Percentiles rank a stretch among this genome's conserved stretches.
Evolutionary conservation across 805 yeast genomes (phyloP).

Genomic region (Ogataea henricii): DNA sequence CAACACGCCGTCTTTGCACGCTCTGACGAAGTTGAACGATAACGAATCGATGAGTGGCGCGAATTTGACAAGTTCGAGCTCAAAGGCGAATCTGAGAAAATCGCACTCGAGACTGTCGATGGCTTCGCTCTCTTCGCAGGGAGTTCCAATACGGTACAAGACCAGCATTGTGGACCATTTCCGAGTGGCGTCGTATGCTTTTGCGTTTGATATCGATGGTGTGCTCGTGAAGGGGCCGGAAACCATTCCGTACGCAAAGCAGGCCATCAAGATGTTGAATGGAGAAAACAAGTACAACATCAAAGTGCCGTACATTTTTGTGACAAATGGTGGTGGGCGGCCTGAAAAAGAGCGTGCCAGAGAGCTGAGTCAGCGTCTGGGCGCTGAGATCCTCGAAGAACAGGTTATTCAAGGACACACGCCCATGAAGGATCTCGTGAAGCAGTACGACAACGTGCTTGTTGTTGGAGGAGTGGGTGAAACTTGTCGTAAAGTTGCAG

Average conservation of each 20-base stretch:
- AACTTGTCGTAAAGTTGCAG: constrained; percentile 80
- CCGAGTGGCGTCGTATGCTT: constrained; percentile 80
- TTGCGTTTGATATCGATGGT: constrained; percentile 93
- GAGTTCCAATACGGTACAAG: constrained; percentile 43
- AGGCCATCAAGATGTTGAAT: constrained; percentile 70
- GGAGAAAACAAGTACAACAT: constrained; percentile 79
- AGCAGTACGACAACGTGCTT: constrained; percentile 66
- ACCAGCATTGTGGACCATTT: constrained; percentile 63
- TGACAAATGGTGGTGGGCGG: constrained; percentile 92
- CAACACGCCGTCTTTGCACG: constrained; percentile 26
- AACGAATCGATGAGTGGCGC: constrained; percentile 22
- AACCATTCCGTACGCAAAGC: constrained; percentile 77
- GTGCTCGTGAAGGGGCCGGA: constrained; percentile 84
- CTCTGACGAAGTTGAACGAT: constrained; percentile 25
- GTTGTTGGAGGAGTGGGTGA: constrained; percentile 92
- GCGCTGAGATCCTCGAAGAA: constrained; percentile 61
- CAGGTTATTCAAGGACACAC: constrained; percentile 94
- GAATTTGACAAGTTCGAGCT: constrained; percentile 20
- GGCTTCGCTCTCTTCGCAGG: constrained; percentile 31
- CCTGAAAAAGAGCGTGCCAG: constrained; percentile 74
- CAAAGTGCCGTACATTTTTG: constrained; percentile 79
- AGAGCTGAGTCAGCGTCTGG: constrained; percentile 65
- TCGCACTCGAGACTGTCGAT: constrained; percentile 31
- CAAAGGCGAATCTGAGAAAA: constrained; percentile 22
- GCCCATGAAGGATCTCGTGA: constrained; percentile 83